These are phyloP conservation scores for Fistulifera pelliculosa DNA, from an alignment of 108 stramenopile genomes.

Conservation along the genomic window DNA sequence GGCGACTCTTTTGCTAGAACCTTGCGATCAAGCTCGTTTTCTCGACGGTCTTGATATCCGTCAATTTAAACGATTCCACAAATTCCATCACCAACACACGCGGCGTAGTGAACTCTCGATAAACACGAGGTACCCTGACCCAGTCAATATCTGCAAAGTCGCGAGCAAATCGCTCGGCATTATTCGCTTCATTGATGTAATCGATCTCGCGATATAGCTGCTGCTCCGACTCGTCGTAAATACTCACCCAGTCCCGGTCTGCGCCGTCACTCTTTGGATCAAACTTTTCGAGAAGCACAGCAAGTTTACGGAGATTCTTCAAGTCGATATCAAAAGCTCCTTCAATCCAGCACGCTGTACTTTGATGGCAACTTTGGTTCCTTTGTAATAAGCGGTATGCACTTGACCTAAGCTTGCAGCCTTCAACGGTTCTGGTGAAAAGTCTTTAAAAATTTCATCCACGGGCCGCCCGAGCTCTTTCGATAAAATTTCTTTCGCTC, in stretches of 20 bases:
- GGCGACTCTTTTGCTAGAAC: constrained; percentile 81
- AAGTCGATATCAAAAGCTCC: constrained; percentile 94
- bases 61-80: constrained; percentile 85
- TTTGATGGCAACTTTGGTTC: constrained; percentile 87
- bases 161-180: constrained; percentile 72
- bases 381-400: constrained; percentile 78
- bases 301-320: constrained; percentile 83
- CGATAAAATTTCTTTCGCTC: constrained; percentile 82
- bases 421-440: constrained; percentile 75
- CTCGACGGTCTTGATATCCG: constrained; percentile 73
- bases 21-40: constrained; percentile 66
- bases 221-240: constrained; percentile 86
- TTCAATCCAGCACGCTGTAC: constrained; percentile 91
- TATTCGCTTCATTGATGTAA: constrained; percentile 87
- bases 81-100: constrained; percentile 92
- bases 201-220: constrained; percentile 92
- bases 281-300: constrained; percentile 85
- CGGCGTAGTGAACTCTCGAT: constrained; percentile 72
- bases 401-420: constrained; percentile 95
- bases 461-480: constrained; percentile 67
- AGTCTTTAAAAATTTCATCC: constrained; percentile 76
- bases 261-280: constrained; percentile 91
- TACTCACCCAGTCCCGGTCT: constrained; percentile 87
- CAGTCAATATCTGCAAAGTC: constrained; percentile 78
- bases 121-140: constrained; percentile 82